Percentiles rank a stretch among this genome's conserved stretches.
phyloP scores from a whole-genome alignment of 257 asterid species.

The Solanum etuberosum region DNA sequence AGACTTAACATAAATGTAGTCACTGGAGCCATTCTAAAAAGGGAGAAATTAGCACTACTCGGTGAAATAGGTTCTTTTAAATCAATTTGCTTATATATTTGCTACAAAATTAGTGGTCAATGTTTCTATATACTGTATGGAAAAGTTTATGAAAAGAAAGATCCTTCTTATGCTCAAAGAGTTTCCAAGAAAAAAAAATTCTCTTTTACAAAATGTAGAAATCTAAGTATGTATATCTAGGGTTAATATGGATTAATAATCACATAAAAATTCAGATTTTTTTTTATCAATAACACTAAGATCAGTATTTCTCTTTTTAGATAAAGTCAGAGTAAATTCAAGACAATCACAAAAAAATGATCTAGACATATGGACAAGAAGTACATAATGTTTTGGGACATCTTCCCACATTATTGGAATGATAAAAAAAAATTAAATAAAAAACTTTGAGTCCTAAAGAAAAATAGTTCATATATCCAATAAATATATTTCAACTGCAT shows the following conservation, averaged over 20 bases:
- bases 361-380: neutral
- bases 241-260: neutral
- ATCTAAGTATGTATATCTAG: neutral
- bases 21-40: neutral
- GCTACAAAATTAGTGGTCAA: neutral
- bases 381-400: neutral
- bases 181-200: neutral
- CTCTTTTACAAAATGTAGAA: neutral
- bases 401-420: neutral
- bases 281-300: neutral
- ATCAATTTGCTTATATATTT: neutral
- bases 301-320: neutral
- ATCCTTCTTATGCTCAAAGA: neutral
- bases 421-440: neutral
- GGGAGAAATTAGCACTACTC: neutral
- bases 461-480: neutral
- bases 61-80: neutral
- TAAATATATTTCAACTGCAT: neutral
- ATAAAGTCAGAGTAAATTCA: too few relatives aligned
- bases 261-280: neutral
- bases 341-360: neutral
- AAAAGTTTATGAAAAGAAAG: neutral
- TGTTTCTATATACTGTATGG: neutral
- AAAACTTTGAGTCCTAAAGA: neutral
- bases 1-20: neutral